Evolutionary conservation across 1,139 yeast genomes (phyloP), one percentile per base, ranked within the genome.

Genomic region (Lodderomyces orthopsilosis): DNA sequence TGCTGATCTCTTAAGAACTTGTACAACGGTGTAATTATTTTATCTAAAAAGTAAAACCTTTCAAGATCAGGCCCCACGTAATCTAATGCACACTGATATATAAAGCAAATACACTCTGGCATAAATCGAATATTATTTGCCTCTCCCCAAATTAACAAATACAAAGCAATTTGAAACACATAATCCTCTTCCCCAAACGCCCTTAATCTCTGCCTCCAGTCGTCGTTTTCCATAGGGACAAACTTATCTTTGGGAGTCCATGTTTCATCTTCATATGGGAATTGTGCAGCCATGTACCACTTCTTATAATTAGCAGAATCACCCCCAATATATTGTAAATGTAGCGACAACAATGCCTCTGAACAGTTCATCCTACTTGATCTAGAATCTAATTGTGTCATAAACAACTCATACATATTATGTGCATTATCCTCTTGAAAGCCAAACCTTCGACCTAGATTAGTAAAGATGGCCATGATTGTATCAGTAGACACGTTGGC

Each of bases 11-110:
- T 56, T 6, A 74, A 57, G 41, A 57, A 75, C 22, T 61, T 56
- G 53, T 76, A 77, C 12, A 77, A 41, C 1, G 83, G 83, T 1
- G 73, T 70, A 12, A 77, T 69, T 4, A 73, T 59, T 17, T 62
- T 52, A 39, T 68, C 63, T 36, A 76, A 58, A 49, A 64, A 76
- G 35, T 46, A 48, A n/a, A 49, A 48, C 21, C 43, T 43, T 2
- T 45, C 46, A 27, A 43, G 38, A 44, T 44, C 9, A 18, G 42
- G 40, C 19, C 42, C 37, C 14, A 48, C 52, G 38, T 57, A 54
- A 41, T 68, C 73, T 21, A 57, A 48, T 7, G 66, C 61, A 46
- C 65, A 57, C 42, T 66, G 65, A 51, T 49, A 70, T 12, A 70
- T 58, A 44, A 68, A 70, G 46, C 75, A 70, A 3, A 70, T 41